Conservation (phyloP, 116 monocot species). For the Trichopus zeylanicus region DNA sequence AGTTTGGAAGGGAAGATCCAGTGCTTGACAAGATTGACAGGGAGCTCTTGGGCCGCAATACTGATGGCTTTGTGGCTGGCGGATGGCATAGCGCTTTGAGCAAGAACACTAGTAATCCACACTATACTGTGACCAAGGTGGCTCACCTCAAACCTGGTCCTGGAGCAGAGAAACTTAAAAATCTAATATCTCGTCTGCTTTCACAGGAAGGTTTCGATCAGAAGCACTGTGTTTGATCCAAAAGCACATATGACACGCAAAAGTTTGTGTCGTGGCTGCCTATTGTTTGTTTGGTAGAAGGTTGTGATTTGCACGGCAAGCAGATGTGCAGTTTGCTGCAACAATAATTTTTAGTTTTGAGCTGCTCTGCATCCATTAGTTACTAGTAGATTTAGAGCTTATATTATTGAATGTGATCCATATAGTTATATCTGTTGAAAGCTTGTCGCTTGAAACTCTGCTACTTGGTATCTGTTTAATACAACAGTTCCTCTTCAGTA, state of each 20-base stretch:
- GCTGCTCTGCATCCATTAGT: too few species aligned
- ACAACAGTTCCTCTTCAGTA: too few species aligned
- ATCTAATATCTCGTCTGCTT: slow-evolving; percentile 34
- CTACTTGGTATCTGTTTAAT: too few species aligned
- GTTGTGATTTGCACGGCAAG: too few species aligned
- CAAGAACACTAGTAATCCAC: slow-evolving; percentile 12
- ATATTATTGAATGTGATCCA: too few species aligned
- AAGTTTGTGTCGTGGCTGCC: too few species aligned
- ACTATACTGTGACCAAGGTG: slow-evolving; percentile 13
- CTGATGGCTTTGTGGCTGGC: slow-evolving; percentile 29
- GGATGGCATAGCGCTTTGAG: slow-evolving; percentile 25
- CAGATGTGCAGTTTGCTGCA: too few species aligned
- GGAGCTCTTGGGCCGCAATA: slow-evolving; percentile 27
- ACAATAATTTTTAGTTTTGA: too few species aligned
- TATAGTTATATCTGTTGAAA: too few species aligned
- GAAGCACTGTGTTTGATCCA: slow-evolving; percentile 54
- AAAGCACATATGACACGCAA: background rate
- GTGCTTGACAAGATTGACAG: slow-evolving; percentile 38
- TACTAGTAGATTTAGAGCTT: too few species aligned
- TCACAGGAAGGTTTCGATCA: slow-evolving; percentile 30
- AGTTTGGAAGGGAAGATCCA: slow-evolving; percentile 36
- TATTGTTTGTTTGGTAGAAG: too few species aligned
- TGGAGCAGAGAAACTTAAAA: slow-evolving; percentile 38
- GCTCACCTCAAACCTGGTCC: slow-evolving; percentile 38
- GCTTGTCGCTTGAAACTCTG: too few species aligned